Conservation (phyloP, 768 basidiomycete species). For the Naematelia encephala region DNA sequence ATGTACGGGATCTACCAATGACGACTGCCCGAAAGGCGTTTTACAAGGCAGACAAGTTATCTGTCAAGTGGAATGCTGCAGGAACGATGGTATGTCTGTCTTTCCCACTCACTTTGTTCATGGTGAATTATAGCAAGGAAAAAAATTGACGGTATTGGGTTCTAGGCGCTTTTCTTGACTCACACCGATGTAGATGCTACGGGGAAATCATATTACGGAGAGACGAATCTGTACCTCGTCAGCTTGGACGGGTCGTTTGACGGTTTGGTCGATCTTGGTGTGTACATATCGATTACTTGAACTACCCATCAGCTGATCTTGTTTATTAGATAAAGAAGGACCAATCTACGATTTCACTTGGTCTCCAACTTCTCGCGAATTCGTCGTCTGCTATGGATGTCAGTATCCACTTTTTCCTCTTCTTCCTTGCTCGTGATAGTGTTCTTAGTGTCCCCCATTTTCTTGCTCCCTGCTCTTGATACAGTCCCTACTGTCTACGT, state of each 20-base stretch:
- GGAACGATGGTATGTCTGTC: conserved; percentile 69
- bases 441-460: neutral
- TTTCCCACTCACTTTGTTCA: neutral
- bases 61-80: conserved; percentile 93
- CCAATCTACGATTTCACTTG: conserved; percentile 95
- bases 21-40: conserved; percentile 76
- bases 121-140: no score
- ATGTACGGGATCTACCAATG: conserved; percentile 58
- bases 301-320: neutral
- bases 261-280: conserved; percentile 65
- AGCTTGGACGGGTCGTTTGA: conserved; percentile 91
- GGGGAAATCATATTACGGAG: conserved; percentile 97
- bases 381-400: conserved; percentile 96
- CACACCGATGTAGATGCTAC: conserved; percentile 96
- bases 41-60: conserved; percentile 88
- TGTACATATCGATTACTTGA: conserved; percentile 15
- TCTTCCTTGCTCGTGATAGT: no score
- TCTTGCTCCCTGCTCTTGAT: neutral
- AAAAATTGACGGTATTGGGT: conserved; percentile 15
- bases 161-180: conserved; percentile 66
- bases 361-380: conserved; percentile 96
- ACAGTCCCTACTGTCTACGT: no score
- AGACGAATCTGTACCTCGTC: conserved; percentile 89
- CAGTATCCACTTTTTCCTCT: conserved; percentile 53
- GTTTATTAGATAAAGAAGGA: conserved; percentile 80